These are phyloP conservation scores for Leccinum holopus DNA, from an alignment of 1,284 basidiomycete genomes.

Conservation along the genomic window DNA sequence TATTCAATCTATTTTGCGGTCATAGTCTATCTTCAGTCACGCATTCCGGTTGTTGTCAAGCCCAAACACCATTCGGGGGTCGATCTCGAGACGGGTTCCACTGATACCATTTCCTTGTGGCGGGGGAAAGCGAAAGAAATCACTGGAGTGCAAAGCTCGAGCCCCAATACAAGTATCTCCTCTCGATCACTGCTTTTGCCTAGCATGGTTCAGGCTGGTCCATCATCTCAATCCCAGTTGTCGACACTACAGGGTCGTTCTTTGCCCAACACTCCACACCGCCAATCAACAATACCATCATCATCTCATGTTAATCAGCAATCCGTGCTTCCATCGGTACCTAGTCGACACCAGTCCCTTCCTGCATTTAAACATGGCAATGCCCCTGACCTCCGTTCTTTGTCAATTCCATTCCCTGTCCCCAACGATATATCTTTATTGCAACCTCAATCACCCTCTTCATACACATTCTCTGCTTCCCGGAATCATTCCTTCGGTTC, in stretches of 20 bases:
- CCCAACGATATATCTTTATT: background rate
- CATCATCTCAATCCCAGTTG: constrained; percentile 7
- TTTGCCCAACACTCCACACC: constrained; percentile 8
- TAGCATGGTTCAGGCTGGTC: constrained; percentile 7
- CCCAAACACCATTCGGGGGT: background rate
- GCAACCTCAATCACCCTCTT: constrained; percentile 9
- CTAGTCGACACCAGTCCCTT: constrained; percentile 27
- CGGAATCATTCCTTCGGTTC: background rate
- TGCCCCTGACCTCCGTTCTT: background rate
- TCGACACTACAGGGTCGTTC: background rate
- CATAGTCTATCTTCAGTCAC: constrained; percentile 34
- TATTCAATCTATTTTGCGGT: constrained; percentile 40
- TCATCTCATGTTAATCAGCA: background rate
- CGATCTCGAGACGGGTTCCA: constrained; percentile 24
- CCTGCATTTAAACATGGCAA: constrained; percentile 19
- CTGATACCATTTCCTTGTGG: constrained; percentile 6
- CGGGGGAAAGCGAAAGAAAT: constrained; percentile 10
- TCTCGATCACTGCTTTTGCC: constrained; percentile 13
- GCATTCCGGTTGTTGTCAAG: constrained; percentile 26
- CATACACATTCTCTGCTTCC: constrained; percentile 5
- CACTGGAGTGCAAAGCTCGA: background rate
- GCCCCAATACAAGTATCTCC: background rate
- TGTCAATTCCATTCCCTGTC: constrained; percentile 3
- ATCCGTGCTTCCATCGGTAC: background rate
- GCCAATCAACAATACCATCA: constrained; percentile 15